phyloP scores from a whole-genome alignment of 2,329 filamentous ascomycete species.

The Boeremia exigua region DNA sequence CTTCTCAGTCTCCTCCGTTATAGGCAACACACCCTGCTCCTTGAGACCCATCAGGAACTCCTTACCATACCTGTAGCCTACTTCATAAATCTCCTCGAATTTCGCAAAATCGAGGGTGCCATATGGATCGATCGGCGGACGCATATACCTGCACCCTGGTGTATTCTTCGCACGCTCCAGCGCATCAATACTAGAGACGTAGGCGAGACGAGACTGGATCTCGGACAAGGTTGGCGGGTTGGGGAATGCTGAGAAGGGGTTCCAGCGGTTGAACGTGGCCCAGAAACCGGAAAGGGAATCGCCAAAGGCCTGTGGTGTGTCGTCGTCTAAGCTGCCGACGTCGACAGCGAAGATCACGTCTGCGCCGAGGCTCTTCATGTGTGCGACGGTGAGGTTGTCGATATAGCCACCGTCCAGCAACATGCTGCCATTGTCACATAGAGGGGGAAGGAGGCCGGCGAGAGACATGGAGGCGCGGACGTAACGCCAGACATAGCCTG shows the following conservation, averaged over 20 bases:
- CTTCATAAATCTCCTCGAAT: conserved; percentile 93
- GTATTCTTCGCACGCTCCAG: conserved; percentile 91
- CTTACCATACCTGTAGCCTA: conserved; percentile 86
- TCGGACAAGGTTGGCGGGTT: conserved; percentile 95
- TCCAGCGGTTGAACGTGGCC: conserved; percentile 96
- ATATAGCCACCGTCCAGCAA: conserved; percentile 95
- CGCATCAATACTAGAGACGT: conserved; percentile 93
- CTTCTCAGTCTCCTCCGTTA: conserved; percentile 59
- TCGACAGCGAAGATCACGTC: conserved; percentile 96
- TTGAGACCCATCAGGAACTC: conserved; percentile 78
- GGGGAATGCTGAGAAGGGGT: conserved; percentile 84
- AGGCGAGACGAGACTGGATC: conserved; percentile 92
- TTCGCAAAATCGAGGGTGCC: conserved; percentile 96
- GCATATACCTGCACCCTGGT: conserved; percentile 93
- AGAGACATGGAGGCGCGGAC: conserved; percentile 96
- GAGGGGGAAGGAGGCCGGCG: conserved; percentile 86
- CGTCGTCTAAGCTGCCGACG: conserved; percentile 89
- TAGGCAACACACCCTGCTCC: conserved; percentile 76
- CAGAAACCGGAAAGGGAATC: conserved; percentile 95
- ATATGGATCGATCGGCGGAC: conserved; percentile 90
- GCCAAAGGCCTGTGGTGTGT: conserved; percentile 89
- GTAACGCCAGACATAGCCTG: conserved; percentile 97
- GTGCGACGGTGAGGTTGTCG: conserved; percentile 93
- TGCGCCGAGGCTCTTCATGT: conserved; percentile 94
- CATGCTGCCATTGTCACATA: conserved; percentile 98